Evolutionary conservation across 352 stramenopile genomes (phyloP).

Genomic region (Globisporangium splendens): DNA sequence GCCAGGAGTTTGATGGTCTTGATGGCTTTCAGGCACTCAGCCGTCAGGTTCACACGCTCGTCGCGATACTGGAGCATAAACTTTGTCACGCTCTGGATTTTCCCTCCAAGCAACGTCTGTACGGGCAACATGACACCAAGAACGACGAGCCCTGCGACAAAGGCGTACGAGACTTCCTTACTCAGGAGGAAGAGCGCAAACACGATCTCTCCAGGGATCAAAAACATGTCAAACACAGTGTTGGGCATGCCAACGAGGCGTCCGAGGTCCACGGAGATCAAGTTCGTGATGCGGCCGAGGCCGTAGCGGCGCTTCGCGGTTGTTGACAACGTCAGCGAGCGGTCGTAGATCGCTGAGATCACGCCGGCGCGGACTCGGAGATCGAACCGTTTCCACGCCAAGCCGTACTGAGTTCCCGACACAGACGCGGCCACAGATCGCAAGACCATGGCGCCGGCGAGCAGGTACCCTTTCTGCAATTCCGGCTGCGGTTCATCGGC

Average conservation of each 20-base stretch:
- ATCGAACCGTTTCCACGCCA: constrained; percentile 79
- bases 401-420: constrained; percentile 72
- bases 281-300: constrained; percentile 70
- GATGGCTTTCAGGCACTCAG: constrained; percentile 69
- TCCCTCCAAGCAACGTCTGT: constrained; percentile 70
- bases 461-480: constrained; percentile 45
- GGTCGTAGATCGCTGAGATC: constrained; percentile 64
- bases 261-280: constrained; percentile 77
- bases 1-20: constrained; percentile 76
- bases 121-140: constrained; percentile 83
- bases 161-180: constrained; percentile 80
- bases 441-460: constrained; percentile 48
- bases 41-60: constrained; percentile 59
- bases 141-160: constrained; percentile 73
- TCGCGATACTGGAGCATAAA: constrained; percentile 82
- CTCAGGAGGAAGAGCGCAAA: constrained; percentile 74
- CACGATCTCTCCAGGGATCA: constrained; percentile 72
- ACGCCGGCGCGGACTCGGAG: constrained; percentile 66
- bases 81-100: constrained; percentile 71
- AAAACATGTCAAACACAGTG: constrained; percentile 74
- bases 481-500: constrained; percentile 32
- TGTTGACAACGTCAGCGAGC: constrained; percentile 39
- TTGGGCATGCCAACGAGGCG: constrained; percentile 66
- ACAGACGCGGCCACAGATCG: constrained; percentile 58
- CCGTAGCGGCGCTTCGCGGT: constrained; percentile 26